Evolutionary conservation across 1,284 basidiomycete species (phyloP).

Genomic region (Pseudozyma sp.): DNA sequence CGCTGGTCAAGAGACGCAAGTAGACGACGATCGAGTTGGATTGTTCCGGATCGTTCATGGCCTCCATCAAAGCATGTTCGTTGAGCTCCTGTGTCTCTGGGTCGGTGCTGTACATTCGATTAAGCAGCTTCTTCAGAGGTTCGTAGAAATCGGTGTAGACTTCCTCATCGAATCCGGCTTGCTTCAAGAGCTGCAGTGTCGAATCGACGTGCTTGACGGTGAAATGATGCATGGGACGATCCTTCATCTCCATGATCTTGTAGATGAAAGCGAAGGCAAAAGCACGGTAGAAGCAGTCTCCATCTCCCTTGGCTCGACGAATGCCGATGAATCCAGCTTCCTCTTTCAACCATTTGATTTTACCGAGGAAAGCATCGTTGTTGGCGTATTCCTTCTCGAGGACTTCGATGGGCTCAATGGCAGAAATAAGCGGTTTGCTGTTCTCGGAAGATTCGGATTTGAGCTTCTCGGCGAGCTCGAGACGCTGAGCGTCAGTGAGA

Average conservation of each 20-base stretch:
- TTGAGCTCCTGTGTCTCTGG: slow-evolving; percentile 47
- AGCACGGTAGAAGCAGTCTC: slow-evolving; percentile 65
- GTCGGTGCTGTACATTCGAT: slow-evolving; percentile 48
- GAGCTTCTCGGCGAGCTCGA: slow-evolving; percentile 53
- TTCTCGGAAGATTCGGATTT: slow-evolving; percentile 29
- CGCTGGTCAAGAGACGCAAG: slow-evolving; percentile 53
- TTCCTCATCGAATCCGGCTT: slow-evolving; percentile 53
- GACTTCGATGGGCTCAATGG: slow-evolving; percentile 50
- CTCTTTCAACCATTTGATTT: slow-evolving; percentile 57
- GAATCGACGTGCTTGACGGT: slow-evolving; percentile 56
- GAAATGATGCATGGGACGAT: slow-evolving; percentile 51
- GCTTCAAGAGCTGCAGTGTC: slow-evolving; percentile 51
- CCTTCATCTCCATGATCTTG: slow-evolving; percentile 50
- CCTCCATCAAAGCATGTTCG: slow-evolving; percentile 41
- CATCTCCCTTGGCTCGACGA: slow-evolving; percentile 58
- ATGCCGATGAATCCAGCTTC: slow-evolving; percentile 52
- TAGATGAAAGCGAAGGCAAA: slow-evolving; percentile 61
- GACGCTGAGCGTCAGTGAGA: slow-evolving; percentile 50
- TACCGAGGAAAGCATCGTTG: slow-evolving; percentile 46
- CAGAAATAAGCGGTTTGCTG: slow-evolving; percentile 43
- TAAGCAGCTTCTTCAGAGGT: slow-evolving; percentile 50
- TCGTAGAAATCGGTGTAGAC: slow-evolving; percentile 61
- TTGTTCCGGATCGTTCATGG: slow-evolving; percentile 62
- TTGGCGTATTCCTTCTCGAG: slow-evolving; percentile 48
- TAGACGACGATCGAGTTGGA: slow-evolving; percentile 64